Conservation (phyloP, 202 grass and related monocot species). For the Schoenoplectus triqueter region DNA sequence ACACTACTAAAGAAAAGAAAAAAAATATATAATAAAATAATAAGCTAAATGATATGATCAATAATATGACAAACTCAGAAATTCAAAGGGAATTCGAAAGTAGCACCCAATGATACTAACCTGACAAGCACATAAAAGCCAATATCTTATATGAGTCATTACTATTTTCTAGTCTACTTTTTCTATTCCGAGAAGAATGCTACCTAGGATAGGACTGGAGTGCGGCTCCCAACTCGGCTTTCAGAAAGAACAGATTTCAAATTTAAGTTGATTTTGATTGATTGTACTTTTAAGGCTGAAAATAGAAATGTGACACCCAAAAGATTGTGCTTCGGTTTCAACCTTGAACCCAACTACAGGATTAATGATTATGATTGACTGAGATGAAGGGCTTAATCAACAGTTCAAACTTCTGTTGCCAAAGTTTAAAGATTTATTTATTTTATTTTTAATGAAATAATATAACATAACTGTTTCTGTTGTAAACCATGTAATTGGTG, state of each 20-base stretch:
- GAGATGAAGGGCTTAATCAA: neutral
- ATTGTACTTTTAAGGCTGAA: neutral
- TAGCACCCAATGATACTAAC: too few species aligned
- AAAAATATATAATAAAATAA: conserved; percentile 5
- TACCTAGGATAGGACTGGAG: neutral
- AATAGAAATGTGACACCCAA: neutral
- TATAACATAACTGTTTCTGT: too few species aligned
- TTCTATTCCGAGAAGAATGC: too few species aligned
- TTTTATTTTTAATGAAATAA: too few species aligned
- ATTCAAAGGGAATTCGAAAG: too few species aligned
- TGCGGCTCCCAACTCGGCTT: neutral
- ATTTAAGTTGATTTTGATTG: neutral
- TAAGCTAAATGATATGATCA: neutral
- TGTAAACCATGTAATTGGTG: too few species aligned
- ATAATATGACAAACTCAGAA: neutral
- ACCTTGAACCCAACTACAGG: neutral
- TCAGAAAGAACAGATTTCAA: neutral
- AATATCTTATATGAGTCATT: too few species aligned
- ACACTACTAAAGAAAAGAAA: conserved; percentile 19
- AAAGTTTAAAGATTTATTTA: too few species aligned
- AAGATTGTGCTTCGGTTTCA: neutral
- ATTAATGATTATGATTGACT: neutral
- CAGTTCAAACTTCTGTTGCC: too few species aligned
- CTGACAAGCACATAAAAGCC: too few species aligned
- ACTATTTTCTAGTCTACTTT: too few species aligned